Base-by-base conservation (phyloP, 768 basidiomycete species). In the Infundibulicybe gibba region DNA sequence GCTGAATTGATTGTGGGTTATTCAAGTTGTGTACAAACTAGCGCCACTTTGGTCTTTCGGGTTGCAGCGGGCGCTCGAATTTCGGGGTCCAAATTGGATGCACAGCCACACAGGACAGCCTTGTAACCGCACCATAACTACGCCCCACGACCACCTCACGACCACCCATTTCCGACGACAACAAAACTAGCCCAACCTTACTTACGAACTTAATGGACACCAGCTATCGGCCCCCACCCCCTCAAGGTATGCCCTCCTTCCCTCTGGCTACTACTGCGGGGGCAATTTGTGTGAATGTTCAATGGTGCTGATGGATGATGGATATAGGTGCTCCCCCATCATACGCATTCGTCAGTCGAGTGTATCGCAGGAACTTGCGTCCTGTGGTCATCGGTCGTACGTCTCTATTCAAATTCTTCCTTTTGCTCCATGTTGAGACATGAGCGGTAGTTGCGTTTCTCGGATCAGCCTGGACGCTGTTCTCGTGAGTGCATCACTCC, bases 281-380 rank as follows among this genome's bases (percentile, higher is more conserved):
- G n/a, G n/a, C n/a, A n/a, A n/a, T n/a, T n/a, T n/a, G n/a, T n/a
- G n/a, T n/a, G n/a, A n/a, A n/a, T n/a, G n/a, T n/a, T n/a, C n/a
- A n/a, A n/a, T n/a, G n/a, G n/a, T n/a, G n/a, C 15, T 47, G 25
- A n/a, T 38, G 6, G 35, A 38, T 10, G 10, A 38, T 14, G n/a
- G 35, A 19, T 19, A 10, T 58, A 83, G 67, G 72, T 46, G 54
- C 76, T 47, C 71, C 79, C 16, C 81, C 82, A 3, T 67, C 78
- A 2, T 86, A 83, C 65, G 72, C 74, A n/a, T 79, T 80, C 59
- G 74, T 79, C 14, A 71, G 70, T 33, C 73, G 77, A 52, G 59
- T 80, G 20, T 87, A 84, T 52, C 66, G 62, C 49, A 65, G 71
- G 44, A 87, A 71, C 58, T 57, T 89, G 49, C 70, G 88, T 19